phyloP scores from a whole-genome alignment of 129 eudicot genomes.

The Flaveria trinervia region DNA sequence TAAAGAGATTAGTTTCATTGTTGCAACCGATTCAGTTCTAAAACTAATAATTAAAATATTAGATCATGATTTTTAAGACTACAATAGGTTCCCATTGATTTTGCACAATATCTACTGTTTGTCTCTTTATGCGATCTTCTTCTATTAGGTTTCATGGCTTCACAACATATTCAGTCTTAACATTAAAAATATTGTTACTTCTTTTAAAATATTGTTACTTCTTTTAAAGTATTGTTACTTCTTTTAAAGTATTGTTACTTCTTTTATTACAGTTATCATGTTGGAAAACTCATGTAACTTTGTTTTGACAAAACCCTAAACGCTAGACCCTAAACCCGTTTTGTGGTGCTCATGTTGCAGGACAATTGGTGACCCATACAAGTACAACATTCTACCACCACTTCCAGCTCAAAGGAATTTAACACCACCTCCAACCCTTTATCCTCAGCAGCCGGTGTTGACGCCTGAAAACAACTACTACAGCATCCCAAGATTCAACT shows the following conservation, averaged over 20 bases:
- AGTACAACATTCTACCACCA: slow-evolving; percentile 75
- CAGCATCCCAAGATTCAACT: slow-evolving; percentile 64
- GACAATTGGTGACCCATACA: slow-evolving; percentile 57
- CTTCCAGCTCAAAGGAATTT: slow-evolving; percentile 92
- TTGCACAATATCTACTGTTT: too few relatives aligned
- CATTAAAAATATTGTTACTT: not conserved
- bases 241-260: not conserved
- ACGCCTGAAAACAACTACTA: slow-evolving; percentile 68
- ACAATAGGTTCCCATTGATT: too few relatives aligned
- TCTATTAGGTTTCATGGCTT: not conserved
- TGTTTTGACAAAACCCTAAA: not conserved
- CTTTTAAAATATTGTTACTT: not conserved
- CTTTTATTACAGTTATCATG: too few relatives aligned
- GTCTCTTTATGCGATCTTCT: not conserved
- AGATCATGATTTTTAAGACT: too few relatives aligned
- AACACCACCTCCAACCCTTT: slow-evolving; percentile 93
- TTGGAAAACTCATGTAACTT: not conserved
- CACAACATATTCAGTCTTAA: not conserved
- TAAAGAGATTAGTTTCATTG: not conserved
- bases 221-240: not conserved
- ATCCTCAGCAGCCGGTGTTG: slow-evolving; percentile 91
- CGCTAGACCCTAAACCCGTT: not conserved
- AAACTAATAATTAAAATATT: too few relatives aligned
- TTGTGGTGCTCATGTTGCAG: slow-evolving; percentile 28
- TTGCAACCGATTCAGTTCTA: not conserved